Percentiles rank a stretch among this genome's conserved stretches.
Evolutionary conservation across 352 stramenopile genomes (phyloP).

Genomic region (Phytophthora macrochlamydospora): DNA sequence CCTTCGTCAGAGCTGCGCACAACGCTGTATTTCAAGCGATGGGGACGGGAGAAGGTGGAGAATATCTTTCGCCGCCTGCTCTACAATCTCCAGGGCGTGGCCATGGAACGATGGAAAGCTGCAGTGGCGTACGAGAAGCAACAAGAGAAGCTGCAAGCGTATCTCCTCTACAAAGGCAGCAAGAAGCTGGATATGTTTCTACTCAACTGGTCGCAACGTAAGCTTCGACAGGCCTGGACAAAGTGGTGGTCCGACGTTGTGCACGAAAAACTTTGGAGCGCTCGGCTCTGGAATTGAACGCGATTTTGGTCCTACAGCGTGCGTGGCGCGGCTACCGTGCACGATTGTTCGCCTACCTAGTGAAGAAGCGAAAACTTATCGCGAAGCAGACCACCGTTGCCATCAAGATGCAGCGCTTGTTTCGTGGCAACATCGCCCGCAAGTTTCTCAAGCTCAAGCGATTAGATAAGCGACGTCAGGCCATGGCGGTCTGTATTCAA

Average conservation of each 20-base stretch:
- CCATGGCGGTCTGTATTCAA: conserved; percentile 62
- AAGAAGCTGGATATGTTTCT: conserved; percentile 79
- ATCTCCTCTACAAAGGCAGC: conserved; percentile 80
- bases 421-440: conserved; percentile 58
- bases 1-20: conserved; percentile 62
- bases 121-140: conserved; percentile 63
- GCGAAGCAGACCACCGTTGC: conserved; percentile 45
- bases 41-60: conserved; percentile 79
- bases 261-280: conserved; percentile 55
- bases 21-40: conserved; percentile 82
- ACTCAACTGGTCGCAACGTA: conserved; percentile 72
- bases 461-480: conserved; percentile 40
- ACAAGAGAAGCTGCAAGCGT: conserved; percentile 72
- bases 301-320: conserved; percentile 65
- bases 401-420: conserved; percentile 63
- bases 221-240: conserved; percentile 67
- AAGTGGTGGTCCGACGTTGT: conserved; percentile 70
- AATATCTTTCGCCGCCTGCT: conserved; percentile 74
- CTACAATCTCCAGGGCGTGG: conserved; percentile 67
- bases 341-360: conserved; percentile 47
- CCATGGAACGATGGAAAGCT: conserved; percentile 64
- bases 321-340: conserved; percentile 58
- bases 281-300: conserved; percentile 47
- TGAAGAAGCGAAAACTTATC: conserved; percentile 51
- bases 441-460: conserved; percentile 71